Conservation (phyloP, 345 rosid species). For the Lepidium sativum region DNA sequence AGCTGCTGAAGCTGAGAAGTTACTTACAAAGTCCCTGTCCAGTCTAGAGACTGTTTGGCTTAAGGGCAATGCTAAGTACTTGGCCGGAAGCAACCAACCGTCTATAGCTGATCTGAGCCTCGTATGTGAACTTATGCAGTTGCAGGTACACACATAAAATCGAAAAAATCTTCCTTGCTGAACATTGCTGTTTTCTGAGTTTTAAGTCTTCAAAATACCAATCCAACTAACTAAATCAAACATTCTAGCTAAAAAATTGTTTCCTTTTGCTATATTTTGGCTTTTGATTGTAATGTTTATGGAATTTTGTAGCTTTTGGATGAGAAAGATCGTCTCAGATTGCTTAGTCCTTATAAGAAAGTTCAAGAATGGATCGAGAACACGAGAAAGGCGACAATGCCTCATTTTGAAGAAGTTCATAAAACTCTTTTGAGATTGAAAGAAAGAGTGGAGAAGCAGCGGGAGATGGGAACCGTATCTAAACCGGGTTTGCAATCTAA, state of each 20-base stretch:
- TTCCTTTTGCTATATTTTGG: background rate
- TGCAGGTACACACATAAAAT: conserved; percentile 39
- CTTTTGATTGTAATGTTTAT: background rate
- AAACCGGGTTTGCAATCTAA: conserved; percentile 31
- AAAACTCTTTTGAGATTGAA: conserved; percentile 39
- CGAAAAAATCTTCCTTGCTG: background rate
- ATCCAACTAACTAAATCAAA: background rate
- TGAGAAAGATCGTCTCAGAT: conserved; percentile 43
- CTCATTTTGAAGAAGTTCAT: conserved; percentile 76
- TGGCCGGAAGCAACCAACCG: conserved; percentile 69
- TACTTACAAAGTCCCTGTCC: conserved; percentile 43
- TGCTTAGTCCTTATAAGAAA: conserved; percentile 55
- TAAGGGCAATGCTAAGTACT: conserved; percentile 52
- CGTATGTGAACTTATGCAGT: conserved; percentile 72
- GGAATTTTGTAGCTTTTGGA: conserved; percentile 46
- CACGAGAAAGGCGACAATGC: conserved; percentile 55
- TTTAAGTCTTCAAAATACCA: background rate
- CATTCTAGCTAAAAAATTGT: background rate
- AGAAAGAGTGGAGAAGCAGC: conserved; percentile 29
- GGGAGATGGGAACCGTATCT: conserved; percentile 20
- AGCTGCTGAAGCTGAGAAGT: conserved; percentile 58
- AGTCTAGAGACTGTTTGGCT: conserved; percentile 76
- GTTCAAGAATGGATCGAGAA: conserved; percentile 68
- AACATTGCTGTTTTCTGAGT: background rate
- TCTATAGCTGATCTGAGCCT: conserved; percentile 85